A percentile compares a stretch with the other conserved stretches of the same genome.
Evolutionary conservation across 495 filamentous ascomycete genomes (phyloP).

Genomic region (Chaetomium fimeti): DNA sequence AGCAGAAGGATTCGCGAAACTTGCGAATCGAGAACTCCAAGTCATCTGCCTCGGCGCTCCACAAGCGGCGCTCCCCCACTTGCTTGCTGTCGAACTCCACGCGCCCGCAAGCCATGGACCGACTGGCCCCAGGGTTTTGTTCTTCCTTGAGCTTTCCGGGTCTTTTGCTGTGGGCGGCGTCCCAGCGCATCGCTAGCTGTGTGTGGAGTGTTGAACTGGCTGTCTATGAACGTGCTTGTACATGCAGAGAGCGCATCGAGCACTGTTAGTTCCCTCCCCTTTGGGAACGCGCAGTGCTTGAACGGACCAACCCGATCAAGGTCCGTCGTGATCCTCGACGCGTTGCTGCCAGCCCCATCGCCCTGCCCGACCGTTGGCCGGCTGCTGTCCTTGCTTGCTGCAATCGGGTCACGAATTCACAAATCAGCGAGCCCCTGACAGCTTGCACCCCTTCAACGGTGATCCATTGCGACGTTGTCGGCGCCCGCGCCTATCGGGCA

Average conservation of each 20-base stretch:
- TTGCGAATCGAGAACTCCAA: constrained; percentile 19
- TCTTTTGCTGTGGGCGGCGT: neutral
- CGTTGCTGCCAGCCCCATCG: constrained; percentile 23
- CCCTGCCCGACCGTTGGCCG: constrained; percentile 17
- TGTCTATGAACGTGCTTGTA: no score
- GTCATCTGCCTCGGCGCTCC: constrained; percentile 16
- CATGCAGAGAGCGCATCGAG: neutral
- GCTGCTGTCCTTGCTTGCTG: neutral
- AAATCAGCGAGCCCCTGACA: constrained; percentile 17
- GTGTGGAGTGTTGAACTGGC: no score
- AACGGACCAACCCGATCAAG: constrained; percentile 8
- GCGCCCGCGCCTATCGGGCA: constrained; percentile 2
- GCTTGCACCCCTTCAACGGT: constrained; percentile 10
- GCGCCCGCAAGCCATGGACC: constrained; percentile 16
- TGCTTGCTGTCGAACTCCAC: constrained; percentile 9
- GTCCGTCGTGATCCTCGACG: constrained; percentile 13
- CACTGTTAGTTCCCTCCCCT: neutral
- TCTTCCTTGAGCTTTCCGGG: neutral
- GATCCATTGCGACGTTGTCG: constrained; percentile 5
- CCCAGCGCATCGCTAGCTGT: constrained; percentile 4
- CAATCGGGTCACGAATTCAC: constrained; percentile 5
- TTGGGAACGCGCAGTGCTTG: constrained; percentile 4
- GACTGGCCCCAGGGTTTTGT: neutral
- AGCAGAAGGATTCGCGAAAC: constrained; percentile 19
- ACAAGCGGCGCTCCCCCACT: constrained; percentile 3